phyloP scores from a whole-genome alignment of 2,329 filamentous ascomycete species.

The Ophiocordyceps sinensis region DNA sequence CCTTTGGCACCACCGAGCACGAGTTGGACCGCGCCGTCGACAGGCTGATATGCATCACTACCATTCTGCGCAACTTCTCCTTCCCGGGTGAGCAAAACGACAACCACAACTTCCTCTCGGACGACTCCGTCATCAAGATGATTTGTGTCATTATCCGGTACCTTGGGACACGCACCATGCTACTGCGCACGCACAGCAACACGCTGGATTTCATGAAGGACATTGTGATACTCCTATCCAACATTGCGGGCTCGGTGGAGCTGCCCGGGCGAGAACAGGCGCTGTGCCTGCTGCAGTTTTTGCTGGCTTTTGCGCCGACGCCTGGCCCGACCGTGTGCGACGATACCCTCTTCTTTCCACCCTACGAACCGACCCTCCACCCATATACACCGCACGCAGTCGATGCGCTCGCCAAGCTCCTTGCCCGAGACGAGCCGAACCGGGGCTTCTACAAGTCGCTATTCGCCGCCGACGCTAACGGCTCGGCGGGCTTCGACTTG shows the following conservation, averaged over 20 bases:
- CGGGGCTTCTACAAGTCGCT: constrained; percentile 70
- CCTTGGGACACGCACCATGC: constrained; percentile 75
- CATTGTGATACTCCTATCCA: constrained; percentile 74
- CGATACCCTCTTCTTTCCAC: constrained; percentile 56
- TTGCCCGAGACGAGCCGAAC: constrained; percentile 90
- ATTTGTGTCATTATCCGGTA: constrained; percentile 72
- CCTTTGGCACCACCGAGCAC: constrained; percentile 64
- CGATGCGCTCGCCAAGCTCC: constrained; percentile 78
- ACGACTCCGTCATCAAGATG: constrained; percentile 67
- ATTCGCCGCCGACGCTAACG: constrained; percentile 56
- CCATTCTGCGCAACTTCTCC: constrained; percentile 83
- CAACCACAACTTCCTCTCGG: constrained; percentile 64
- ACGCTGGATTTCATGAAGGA: constrained; percentile 98
- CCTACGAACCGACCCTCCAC: constrained; percentile 69
- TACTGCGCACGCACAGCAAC: constrained; percentile 69
- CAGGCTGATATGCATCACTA: constrained; percentile 77
- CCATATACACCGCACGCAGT: constrained; percentile 81
- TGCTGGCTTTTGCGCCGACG: constrained; percentile 77
- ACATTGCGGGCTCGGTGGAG: constrained; percentile 67
- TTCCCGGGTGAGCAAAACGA: constrained; percentile 47
- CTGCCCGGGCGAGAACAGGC: constrained; percentile 80
- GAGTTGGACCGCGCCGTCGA: constrained; percentile 79
- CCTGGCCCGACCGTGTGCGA: constrained; percentile 48
- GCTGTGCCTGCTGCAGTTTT: constrained; percentile 70
- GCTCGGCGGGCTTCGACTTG: constrained; percentile 57